Evolutionary conservation across 768 basidiomycete species (phyloP).

Genomic region (Mycena metata): DNA sequence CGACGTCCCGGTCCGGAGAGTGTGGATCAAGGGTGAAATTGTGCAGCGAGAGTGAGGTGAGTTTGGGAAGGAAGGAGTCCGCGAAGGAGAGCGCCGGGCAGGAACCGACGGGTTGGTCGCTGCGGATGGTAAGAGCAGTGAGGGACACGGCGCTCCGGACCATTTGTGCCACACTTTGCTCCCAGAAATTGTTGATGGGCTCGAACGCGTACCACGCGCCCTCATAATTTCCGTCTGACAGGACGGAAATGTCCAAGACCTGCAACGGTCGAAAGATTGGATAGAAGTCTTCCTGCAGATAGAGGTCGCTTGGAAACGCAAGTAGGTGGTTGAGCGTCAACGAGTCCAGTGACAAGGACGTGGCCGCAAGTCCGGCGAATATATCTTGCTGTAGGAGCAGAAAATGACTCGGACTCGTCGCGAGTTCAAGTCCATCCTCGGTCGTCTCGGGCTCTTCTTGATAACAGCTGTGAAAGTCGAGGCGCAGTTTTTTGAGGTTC

Average conservation of each 20-base stretch:
- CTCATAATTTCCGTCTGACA: background rate
- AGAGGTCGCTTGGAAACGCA: conserved; percentile 9
- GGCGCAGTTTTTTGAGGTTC: no score
- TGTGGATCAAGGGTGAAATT: background rate
- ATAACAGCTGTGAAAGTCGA: no score
- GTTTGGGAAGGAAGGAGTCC: background rate
- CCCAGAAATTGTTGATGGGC: background rate
- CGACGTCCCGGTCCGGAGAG: background rate
- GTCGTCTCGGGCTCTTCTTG: background rate
- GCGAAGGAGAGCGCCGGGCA: background rate
- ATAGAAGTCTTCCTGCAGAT: conserved; percentile 4
- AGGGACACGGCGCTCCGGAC: background rate
- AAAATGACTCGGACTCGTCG: background rate
- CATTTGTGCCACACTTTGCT: background rate
- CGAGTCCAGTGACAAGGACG: background rate
- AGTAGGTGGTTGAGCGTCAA: conserved; percentile 22
- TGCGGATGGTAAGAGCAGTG: background rate
- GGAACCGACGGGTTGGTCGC: background rate
- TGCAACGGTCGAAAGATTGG: conserved; percentile 1
- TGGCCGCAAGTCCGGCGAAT: background rate
- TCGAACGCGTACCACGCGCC: background rate
- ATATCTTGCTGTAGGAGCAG: background rate
- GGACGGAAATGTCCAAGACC: conserved; percentile 1
- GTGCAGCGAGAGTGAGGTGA: background rate
- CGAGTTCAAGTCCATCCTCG: no score